A percentile compares a stretch with the other conserved stretches of the same genome.
Conservation (phyloP, 1,139 yeast genomes). For the Kurtzmaniella quercitrusa region DNA sequence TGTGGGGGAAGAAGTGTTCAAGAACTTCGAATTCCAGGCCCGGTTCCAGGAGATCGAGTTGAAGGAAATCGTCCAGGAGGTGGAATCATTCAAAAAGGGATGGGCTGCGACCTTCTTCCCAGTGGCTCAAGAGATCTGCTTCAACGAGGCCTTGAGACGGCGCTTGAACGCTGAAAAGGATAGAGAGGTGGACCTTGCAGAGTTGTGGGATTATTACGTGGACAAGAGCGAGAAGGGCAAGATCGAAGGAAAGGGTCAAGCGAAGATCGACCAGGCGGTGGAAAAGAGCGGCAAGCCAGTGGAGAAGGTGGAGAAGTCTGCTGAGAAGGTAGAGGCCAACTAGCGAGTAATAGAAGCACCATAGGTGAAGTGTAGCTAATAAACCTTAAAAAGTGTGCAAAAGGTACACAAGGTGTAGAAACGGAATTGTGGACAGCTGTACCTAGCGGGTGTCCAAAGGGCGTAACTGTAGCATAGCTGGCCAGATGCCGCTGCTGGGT, state of each 20-base stretch:
- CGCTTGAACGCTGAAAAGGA: slow-evolving; percentile 64
- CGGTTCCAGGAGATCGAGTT: slow-evolving; percentile 79
- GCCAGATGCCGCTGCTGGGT: too few species aligned
- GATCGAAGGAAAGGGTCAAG: background rate
- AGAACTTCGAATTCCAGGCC: slow-evolving; percentile 72
- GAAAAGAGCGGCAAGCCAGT: background rate
- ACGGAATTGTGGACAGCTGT: too few species aligned
- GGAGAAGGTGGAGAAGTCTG: background rate
- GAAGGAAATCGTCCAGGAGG: slow-evolving; percentile 72
- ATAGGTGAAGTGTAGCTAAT: background rate
- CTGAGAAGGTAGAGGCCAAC: background rate
- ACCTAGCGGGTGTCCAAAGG: too few species aligned
- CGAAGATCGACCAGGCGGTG: too few species aligned
- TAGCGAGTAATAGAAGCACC: background rate
- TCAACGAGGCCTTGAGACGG: slow-evolving; percentile 85
- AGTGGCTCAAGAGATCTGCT: slow-evolving; percentile 83
- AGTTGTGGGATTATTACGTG: slow-evolving; percentile 47
- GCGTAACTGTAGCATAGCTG: too few species aligned
- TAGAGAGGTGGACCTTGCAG: slow-evolving; percentile 44
- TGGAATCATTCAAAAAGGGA: slow-evolving; percentile 67
- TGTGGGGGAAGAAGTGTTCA: slow-evolving; percentile 84
- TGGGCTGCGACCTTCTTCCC: slow-evolving; percentile 80
- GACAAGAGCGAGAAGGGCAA: slow-evolving; percentile 14
- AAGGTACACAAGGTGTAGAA: too few species aligned
- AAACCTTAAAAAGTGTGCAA: too few species aligned